Base-by-base conservation (phyloP, 352 stramenopile species). In the Plasmopara muralis region DNA sequence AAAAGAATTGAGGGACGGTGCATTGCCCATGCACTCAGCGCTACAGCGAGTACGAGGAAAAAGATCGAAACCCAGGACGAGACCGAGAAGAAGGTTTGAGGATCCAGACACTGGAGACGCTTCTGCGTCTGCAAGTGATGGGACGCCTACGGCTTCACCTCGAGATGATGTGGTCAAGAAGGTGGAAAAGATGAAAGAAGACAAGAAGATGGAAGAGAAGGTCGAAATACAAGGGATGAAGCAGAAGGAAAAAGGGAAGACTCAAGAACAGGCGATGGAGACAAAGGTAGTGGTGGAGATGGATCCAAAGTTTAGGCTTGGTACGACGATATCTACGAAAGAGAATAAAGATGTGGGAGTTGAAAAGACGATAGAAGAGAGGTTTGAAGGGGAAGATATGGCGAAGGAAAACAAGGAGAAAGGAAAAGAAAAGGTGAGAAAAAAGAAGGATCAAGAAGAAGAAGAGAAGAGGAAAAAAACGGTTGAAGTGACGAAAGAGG, bases 1-100 rank as follows among this genome's bases (percentile, higher is more conserved):
- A 46, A 43, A 20, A 35, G 47, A 55, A 12, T 39, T 59, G 10
- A 38, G 28, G 16, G 64, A 62, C 20, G 54, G 20, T 8, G 38
- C 49, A 43, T 47, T 41, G 14, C 43, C 42, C 2, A 35, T 66
- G 13, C 33, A 63, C 20, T 63, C 54, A 25, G 57, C 52, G 18
- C 43, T 70, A 20, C 50, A 70, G 45, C 50, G 56, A 13, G 60
- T 71, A 16, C 37, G 49, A 12, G 52, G 48, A 2, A 50, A 65
- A 42, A 33, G 61, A 6, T 43, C 43, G 35, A 30, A 50, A 4
- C 64, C 61, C 2, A 40, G 62, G 25, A 71, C 66, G 44, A 57
- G 66, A 37, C 66, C 62, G 5, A 37, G 66, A 34, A 42, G 66
- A 20, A 54, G 66, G 14, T 74, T 74, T 33, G 66, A 74, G 45